A percentile compares a stretch with the other conserved stretches of the same genome.
Conservation (phyloP, 2,329 filamentous ascomycete species). For the Neopestalotiopsis clavispora region DNA sequence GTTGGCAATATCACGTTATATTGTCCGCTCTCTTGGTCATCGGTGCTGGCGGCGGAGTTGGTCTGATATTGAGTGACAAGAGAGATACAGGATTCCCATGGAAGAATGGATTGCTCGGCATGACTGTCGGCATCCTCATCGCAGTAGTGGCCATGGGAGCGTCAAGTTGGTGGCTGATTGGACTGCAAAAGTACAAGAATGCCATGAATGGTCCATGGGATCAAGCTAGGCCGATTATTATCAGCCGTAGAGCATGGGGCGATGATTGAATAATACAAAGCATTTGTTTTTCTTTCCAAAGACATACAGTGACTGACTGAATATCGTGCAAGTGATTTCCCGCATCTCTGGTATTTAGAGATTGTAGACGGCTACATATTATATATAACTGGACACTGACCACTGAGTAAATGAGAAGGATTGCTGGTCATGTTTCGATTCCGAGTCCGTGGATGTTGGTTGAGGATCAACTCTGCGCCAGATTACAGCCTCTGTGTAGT, state of each 20-base stretch:
- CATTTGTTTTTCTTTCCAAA: background rate
- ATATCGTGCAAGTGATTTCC: too few species aligned
- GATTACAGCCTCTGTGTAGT: too few species aligned
- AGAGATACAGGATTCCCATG: constrained; percentile 50
- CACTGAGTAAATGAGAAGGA: too few species aligned
- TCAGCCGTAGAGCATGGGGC: constrained; percentile 66
- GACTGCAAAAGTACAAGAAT: constrained; percentile 97
- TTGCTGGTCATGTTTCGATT: too few species aligned
- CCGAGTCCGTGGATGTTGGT: too few species aligned
- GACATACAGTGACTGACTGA: too few species aligned
- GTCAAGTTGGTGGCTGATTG: constrained; percentile 98
- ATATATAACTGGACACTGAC: too few species aligned
- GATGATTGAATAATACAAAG: constrained; percentile 37
- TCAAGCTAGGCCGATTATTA: constrained; percentile 85
- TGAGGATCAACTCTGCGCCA: too few species aligned
- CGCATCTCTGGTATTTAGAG: too few species aligned
- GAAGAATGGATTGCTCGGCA: constrained; percentile 69
- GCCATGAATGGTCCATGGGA: constrained; percentile 99
- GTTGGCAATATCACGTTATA: constrained; percentile 78
- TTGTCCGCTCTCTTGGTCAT: constrained; percentile 79
- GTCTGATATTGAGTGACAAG: constrained; percentile 58
- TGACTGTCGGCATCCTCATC: constrained; percentile 75
- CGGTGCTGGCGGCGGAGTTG: constrained; percentile 80
- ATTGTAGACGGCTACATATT: too few species aligned
- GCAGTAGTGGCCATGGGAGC: constrained; percentile 84